A percentile compares a stretch with the other conserved stretches of the same genome.
Conservation (phyloP, 78 protist genomes). For the Dictyostelium intermedium region DNA sequence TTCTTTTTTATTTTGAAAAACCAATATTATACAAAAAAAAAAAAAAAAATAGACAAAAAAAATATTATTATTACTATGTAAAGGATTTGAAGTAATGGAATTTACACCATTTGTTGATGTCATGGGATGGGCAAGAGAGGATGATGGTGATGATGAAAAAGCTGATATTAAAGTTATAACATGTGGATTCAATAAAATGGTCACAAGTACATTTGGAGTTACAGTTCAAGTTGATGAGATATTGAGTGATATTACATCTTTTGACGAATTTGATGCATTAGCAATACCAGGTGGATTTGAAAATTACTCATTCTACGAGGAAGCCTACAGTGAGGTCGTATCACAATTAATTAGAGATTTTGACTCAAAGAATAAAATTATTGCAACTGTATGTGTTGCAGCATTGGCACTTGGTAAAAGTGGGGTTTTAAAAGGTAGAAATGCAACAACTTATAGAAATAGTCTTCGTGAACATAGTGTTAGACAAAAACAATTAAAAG, state of each 20-base stretch:
- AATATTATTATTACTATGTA: background rate
- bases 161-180: background rate
- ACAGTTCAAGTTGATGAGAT: background rate
- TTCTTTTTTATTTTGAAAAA: too few relatives aligned
- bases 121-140: constrained; percentile 15
- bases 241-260: background rate
- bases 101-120: background rate
- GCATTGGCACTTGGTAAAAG: background rate
- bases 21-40: background rate
- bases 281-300: constrained; percentile 8
- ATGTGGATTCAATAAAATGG: background rate
- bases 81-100: background rate
- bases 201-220: background rate
- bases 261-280: background rate
- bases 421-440: background rate
- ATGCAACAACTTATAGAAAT: background rate
- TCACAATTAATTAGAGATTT: background rate
- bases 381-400: background rate
- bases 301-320: background rate
- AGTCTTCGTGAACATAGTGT: background rate
- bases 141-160: background rate
- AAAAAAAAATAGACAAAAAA: background rate
- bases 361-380: background rate
- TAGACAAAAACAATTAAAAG: background rate
- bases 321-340: background rate